Evolutionary conservation across 208 protist species (phyloP).

Genomic region (Trypanosoma vivax): DNA sequence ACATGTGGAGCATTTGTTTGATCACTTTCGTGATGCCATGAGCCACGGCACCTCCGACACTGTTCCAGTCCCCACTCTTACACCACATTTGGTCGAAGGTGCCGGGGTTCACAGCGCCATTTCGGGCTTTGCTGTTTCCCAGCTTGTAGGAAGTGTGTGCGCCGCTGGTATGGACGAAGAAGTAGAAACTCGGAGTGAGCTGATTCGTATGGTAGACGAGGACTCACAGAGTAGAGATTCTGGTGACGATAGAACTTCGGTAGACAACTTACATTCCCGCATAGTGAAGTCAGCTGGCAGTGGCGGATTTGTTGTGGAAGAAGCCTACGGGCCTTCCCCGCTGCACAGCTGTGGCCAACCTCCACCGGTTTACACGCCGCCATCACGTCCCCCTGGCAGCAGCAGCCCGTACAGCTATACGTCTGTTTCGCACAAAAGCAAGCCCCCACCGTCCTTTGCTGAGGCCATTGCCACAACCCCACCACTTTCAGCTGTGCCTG

Average conservation of each 20-base stretch:
- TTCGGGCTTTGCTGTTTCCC: constrained; percentile 12
- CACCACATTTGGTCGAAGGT: not conserved
- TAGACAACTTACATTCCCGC: too few species aligned
- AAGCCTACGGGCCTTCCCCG: constrained; percentile 18
- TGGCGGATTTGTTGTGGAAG: constrained; percentile 47
- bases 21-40: constrained; percentile 17
- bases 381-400: constrained; percentile 17
- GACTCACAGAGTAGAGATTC: constrained; percentile 12
- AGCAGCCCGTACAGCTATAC: constrained; percentile 20
- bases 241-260: not conserved
- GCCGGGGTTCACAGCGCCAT: not conserved
- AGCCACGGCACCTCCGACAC: too few species aligned
- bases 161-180: constrained; percentile 14
- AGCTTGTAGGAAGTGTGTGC: constrained; percentile 9
- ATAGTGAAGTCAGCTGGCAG: too few species aligned
- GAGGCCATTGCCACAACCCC: constrained; percentile 54
- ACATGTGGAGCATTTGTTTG: constrained; percentile 10
- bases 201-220: constrained; percentile 45
- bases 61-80: too few species aligned
- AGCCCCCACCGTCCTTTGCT: constrained; percentile 57
- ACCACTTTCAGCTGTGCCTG: constrained; percentile 21
- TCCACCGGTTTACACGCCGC: constrained; percentile 16
- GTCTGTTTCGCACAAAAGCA: constrained; percentile 9
- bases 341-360: constrained; percentile 13
- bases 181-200: constrained; percentile 26